phyloP scores from a whole-genome alignment of 202 grass and related monocot species.

The Hordeum pubiflorum region DNA sequence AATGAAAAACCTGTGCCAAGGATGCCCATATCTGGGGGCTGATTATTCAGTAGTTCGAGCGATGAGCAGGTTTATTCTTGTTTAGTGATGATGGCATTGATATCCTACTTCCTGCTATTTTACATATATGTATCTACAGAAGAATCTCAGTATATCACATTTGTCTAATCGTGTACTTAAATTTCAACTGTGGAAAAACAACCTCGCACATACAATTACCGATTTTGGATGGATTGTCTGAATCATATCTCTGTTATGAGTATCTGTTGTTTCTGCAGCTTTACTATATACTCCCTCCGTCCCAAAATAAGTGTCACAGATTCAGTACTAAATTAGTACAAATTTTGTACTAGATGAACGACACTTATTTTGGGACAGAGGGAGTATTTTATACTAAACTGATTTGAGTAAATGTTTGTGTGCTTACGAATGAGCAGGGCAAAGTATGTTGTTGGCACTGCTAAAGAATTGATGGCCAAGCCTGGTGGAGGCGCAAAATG shows the following conservation, averaged over 20 bases:
- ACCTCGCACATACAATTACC: background rate
- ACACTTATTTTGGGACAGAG: no score
- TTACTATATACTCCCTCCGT: background rate
- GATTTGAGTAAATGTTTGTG: background rate
- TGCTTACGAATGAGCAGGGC: constrained; percentile 43
- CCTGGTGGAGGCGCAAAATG: constrained; percentile 70
- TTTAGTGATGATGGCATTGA: background rate
- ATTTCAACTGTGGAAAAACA: background rate
- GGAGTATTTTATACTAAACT: background rate
- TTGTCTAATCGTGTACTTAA: background rate
- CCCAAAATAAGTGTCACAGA: no score
- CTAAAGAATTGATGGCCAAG: constrained; percentile 57
- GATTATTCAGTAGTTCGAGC: background rate
- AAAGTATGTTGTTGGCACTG: constrained; percentile 80
- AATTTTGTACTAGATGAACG: no score
- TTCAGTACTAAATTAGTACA: no score
- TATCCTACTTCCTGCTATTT: background rate
- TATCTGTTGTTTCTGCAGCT: background rate
- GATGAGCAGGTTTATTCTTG: background rate
- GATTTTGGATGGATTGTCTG: background rate
- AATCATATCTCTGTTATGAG: background rate
- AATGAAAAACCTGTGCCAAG: background rate
- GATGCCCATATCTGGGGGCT: background rate
- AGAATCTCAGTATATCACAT: background rate
- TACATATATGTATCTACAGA: background rate